Base-by-base conservation (phyloP, 2,329 filamentous ascomycete genomes). In the Anthostomella pinea region DNA sequence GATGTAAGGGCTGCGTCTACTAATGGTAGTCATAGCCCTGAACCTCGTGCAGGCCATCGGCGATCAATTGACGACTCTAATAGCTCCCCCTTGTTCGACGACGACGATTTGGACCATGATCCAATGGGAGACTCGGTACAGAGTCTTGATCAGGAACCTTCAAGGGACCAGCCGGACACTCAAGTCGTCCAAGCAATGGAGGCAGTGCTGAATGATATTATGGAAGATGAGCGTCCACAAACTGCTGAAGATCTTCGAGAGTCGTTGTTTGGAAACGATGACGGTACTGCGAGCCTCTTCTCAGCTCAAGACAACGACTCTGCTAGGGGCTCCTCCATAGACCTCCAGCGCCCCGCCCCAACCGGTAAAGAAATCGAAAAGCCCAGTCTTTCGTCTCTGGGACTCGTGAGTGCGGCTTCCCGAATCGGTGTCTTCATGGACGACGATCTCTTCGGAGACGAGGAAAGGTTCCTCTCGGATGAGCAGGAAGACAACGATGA, bases 181-280 rank as follows among this genome's bases (percentile, higher is more conserved):
- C 77, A 83, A 41, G 84, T 96, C 18, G 89, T 98, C 5, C 81
- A 94, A 63, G 91, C 88, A 3, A 91, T 98, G 77, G 90, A 97
- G 59, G 81, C 86, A 48, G 93, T 90, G 11, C 71, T 98, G 31
- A 95, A 85, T 48, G 86, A 90, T 46, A 98, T 98, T 45, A 85
- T 98, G 70, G 88, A 88, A 49, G 81, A 89, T 48, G 79, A 85
- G 30, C 80, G 72, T 21, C 75, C 75, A 10, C 67, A 85, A 32
- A 79, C 77, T 14, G 73, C 77, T 1, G 79, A 83, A 49, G 81
- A 83, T 46, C 61, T 83, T 11, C 69, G 79, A 25, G 77, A 77
- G 11, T 87, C 84, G 0, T 62, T 90, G 0, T 87, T 90, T 58
- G 73, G 73, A 3, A 65, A 73, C 9, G 73, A 77, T 3, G 69